Percentiles rank a stretch among this genome's conserved stretches.
Conservation (phyloP, 805 yeast genomes). For the Maudiozyma barnettii region DNA sequence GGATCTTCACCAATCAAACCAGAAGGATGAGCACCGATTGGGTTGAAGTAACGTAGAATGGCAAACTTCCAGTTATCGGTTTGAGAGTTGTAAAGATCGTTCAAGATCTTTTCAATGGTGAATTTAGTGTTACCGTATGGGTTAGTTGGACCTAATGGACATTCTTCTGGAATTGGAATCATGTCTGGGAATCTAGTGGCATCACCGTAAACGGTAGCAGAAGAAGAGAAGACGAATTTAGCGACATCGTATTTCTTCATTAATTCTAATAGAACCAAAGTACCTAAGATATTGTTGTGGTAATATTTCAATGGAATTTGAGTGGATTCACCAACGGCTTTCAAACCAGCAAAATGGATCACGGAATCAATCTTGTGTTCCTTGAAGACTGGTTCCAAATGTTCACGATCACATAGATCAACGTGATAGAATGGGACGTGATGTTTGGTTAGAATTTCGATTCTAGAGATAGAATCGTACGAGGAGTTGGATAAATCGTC, state of each 20-base stretch:
- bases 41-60: slow-evolving; percentile 68
- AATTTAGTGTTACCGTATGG: slow-evolving; percentile 72
- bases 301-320: slow-evolving; percentile 58
- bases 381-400: slow-evolving; percentile 39
- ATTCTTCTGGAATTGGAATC: slow-evolving; percentile 72
- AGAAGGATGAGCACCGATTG: slow-evolving; percentile 79
- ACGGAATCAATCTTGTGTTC: slow-evolving; percentile 46
- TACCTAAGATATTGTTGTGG: slow-evolving; percentile 58
- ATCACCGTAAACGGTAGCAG: slow-evolving; percentile 77
- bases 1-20: slow-evolving; percentile 79
- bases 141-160: slow-evolving; percentile 65
- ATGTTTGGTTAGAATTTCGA: slow-evolving; percentile 42
- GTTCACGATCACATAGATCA: slow-evolving; percentile 47
- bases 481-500: slow-evolving; percentile 64
- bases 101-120: slow-evolving; percentile 51
- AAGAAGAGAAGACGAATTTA: slow-evolving; percentile 60
- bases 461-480: slow-evolving; percentile 53
- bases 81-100: slow-evolving; percentile 43
- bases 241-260: slow-evolving; percentile 40
- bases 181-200: slow-evolving; percentile 45
- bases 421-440: slow-evolving; percentile 47
- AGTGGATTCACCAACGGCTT: slow-evolving; percentile 75
- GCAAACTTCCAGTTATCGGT: slow-evolving; percentile 41
- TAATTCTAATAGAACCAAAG: slow-evolving; percentile 46
- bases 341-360: slow-evolving; percentile 73